phyloP scores from a whole-genome alignment of 768 basidiomycete genomes.

The Lentinula sp. region DNA sequence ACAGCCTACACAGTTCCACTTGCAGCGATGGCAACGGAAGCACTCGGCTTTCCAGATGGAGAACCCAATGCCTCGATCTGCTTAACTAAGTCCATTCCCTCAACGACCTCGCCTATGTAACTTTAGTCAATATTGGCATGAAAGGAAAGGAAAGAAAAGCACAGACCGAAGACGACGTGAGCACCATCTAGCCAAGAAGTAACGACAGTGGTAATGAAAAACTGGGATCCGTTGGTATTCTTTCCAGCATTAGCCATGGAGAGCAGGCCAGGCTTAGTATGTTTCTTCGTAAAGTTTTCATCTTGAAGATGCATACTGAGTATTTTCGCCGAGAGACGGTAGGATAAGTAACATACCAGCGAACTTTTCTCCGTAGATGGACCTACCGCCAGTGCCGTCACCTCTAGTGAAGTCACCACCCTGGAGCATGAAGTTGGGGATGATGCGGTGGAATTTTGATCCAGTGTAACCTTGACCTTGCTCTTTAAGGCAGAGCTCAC shows the following conservation, averaged over 20 bases:
- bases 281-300: slow-evolving; percentile 5
- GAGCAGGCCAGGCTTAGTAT: slow-evolving; percentile 2
- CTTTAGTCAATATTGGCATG: neutral
- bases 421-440: slow-evolving; percentile 98
- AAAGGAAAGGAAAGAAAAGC: neutral
- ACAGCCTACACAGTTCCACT: neutral
- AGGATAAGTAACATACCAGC: slow-evolving; percentile 44
- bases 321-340: too few species aligned
- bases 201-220: slow-evolving; percentile 95
- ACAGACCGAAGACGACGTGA: slow-evolving; percentile 7
- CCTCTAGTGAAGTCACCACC: slow-evolving; percentile 87
- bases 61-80: neutral
- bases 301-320: neutral
- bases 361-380: slow-evolving; percentile 87
- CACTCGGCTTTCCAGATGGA: neutral
- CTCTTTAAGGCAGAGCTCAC: slow-evolving; percentile 65
- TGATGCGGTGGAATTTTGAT: slow-evolving; percentile 82
- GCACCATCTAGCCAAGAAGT: slow-evolving; percentile 80
- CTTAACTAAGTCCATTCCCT: slow-evolving; percentile 3
- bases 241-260: slow-evolving; percentile 89
- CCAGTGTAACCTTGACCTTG: slow-evolving; percentile 61
- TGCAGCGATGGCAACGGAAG: neutral
- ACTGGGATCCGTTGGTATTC: slow-evolving; percentile 90
- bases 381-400: slow-evolving; percentile 87
- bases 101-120: slow-evolving; percentile 6